These are phyloP conservation scores for Pilasporangium apinafurcum DNA, from an alignment of 352 stramenopile species.

Conservation along the genomic window DNA sequence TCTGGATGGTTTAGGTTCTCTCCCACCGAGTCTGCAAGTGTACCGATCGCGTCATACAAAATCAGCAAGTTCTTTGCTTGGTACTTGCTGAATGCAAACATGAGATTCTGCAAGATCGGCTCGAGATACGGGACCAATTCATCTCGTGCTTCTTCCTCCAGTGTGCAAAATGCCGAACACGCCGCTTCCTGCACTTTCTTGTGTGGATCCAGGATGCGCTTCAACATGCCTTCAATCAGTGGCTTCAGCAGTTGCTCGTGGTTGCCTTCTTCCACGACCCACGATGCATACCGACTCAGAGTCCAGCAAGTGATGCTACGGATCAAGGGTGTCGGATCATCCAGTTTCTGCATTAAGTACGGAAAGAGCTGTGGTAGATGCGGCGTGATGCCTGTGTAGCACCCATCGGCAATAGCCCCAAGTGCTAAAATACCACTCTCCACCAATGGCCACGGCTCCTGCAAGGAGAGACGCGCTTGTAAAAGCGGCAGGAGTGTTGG, in stretches of 20 bases:
- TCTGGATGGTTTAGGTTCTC: slow-evolving; percentile 89
- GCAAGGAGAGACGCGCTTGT: slow-evolving; percentile 85
- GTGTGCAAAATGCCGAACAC: slow-evolving; percentile 92
- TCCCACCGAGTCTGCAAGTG: slow-evolving; percentile 92
- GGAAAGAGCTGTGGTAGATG: slow-evolving; percentile 92
- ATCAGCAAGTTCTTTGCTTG: slow-evolving; percentile 93
- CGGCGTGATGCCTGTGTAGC: slow-evolving; percentile 89
- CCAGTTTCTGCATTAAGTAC: slow-evolving; percentile 92
- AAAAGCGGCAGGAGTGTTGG: slow-evolving; percentile 89
- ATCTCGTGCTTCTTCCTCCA: slow-evolving; percentile 92
- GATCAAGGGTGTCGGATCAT: slow-evolving; percentile 85
- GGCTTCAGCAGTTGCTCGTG: slow-evolving; percentile 67
- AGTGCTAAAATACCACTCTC: slow-evolving; percentile 95
- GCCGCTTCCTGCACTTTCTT: slow-evolving; percentile 94
- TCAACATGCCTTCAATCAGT: slow-evolving; percentile 84
- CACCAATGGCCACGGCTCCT: slow-evolving; percentile 91
- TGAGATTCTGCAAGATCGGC: slow-evolving; percentile 89
- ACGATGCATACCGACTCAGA: slow-evolving; percentile 88
- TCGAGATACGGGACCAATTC: slow-evolving; percentile 91
- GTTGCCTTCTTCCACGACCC: slow-evolving; percentile 90
- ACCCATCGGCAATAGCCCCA: slow-evolving; percentile 93
- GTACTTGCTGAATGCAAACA: slow-evolving; percentile 91
- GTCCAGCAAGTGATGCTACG: slow-evolving; percentile 95
- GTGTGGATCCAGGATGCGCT: slow-evolving; percentile 87
- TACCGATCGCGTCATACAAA: slow-evolving; percentile 94